These are phyloP conservation scores for Rhododendron molle DNA, from an alignment of 148 eudicot species.

Conservation along the genomic window DNA sequence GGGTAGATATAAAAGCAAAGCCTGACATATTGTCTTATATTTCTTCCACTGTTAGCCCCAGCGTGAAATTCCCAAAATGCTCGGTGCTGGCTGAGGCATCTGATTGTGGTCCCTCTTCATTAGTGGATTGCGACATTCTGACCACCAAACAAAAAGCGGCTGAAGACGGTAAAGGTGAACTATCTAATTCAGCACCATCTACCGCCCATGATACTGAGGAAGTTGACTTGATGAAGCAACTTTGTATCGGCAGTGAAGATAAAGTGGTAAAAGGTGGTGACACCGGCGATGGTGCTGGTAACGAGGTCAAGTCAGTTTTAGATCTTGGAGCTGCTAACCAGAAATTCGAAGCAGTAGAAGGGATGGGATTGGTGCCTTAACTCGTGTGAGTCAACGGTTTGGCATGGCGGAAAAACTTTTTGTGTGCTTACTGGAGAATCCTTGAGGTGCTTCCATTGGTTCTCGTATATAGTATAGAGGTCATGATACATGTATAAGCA, in stretches of 20 bases:
- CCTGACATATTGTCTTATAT: constrained; percentile 24
- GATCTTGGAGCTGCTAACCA: constrained; percentile 3
- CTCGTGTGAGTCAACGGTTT: background rate
- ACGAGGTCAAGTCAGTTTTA: constrained; percentile 9
- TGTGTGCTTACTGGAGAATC: constrained; percentile 1
- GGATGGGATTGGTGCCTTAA: background rate
- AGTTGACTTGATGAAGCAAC: background rate
- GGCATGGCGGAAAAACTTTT: background rate
- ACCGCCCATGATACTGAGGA: background rate
- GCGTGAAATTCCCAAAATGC: background rate
- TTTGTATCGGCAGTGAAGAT: background rate
- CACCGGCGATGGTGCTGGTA: constrained; percentile 5
- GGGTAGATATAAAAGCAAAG: constrained; percentile 30
- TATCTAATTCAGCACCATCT: background rate
- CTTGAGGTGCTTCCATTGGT: background rate
- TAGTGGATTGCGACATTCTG: constrained; percentile 4
- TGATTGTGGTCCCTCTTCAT: background rate
- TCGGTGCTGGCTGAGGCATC: constrained; percentile 5
- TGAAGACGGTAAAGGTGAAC: background rate
- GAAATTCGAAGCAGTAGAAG: constrained; percentile 7
- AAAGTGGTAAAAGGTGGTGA: background rate
- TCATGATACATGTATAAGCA: constrained; percentile 5
- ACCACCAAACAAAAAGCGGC: constrained; percentile 16
- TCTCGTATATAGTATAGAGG: background rate
- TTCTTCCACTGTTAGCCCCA: constrained; percentile 10